Conservation (phyloP, 805 yeast species). For the Saturnispora sekii region DNA sequence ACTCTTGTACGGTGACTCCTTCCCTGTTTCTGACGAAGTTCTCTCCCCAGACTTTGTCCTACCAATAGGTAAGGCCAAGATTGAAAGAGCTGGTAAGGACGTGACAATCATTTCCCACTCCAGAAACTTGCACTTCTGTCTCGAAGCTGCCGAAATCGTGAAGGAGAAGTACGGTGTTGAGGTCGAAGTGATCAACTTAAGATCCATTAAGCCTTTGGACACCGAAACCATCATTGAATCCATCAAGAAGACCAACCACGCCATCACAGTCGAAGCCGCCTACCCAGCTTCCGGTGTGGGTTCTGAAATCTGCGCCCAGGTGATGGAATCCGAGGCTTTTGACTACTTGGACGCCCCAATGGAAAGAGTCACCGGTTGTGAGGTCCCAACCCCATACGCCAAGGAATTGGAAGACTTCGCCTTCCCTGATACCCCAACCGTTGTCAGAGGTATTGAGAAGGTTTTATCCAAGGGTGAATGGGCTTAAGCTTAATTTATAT, state of each 20-base stretch:
- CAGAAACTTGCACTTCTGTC: slow-evolving; percentile 77
- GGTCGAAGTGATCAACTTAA: slow-evolving; percentile 90
- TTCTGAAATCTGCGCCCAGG: slow-evolving; percentile 93
- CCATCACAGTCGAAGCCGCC: slow-evolving; percentile 93
- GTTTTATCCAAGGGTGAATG: slow-evolving; percentile 50
- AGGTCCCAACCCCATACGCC: slow-evolving; percentile 98
- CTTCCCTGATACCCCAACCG: slow-evolving; percentile 92
- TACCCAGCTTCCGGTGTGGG: slow-evolving; percentile 99
- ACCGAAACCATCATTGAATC: slow-evolving; percentile 75
- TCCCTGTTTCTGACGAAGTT: slow-evolving; percentile 84
- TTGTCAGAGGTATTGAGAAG: slow-evolving; percentile 78
- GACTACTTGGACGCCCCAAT: slow-evolving; percentile 98
- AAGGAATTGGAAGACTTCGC: slow-evolving; percentile 94
- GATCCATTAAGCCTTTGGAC: slow-evolving; percentile 96
- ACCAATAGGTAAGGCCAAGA: slow-evolving; percentile 93
- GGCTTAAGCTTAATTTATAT: slow-evolving; percentile 22
- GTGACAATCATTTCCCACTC: slow-evolving; percentile 84
- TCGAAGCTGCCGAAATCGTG: slow-evolving; percentile 84
- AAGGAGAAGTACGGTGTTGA: slow-evolving; percentile 77
- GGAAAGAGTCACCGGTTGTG: slow-evolving; percentile 98
- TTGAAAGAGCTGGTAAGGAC: slow-evolving; percentile 90
- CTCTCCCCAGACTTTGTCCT: slow-evolving; percentile 78
- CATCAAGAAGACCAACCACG: slow-evolving; percentile 93
- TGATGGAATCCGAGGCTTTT: slow-evolving; percentile 97
- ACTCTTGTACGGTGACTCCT: slow-evolving; percentile 83